Conservation (phyloP, 495 filamentous ascomycete genomes). For the Bryoglossum gracile region DNA sequence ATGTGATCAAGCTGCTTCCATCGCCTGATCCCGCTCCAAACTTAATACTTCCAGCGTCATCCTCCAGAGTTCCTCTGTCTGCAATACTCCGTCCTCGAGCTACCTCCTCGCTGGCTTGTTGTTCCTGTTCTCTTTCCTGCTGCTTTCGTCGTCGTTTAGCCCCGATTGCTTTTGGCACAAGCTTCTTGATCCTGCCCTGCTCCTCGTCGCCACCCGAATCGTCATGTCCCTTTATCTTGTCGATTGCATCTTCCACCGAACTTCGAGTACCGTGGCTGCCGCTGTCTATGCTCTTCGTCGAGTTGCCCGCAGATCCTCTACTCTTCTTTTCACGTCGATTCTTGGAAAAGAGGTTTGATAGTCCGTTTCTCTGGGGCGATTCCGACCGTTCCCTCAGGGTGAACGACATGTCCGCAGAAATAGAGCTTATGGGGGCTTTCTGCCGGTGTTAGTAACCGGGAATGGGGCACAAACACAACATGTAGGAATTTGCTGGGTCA, state of each 20-base stretch:
- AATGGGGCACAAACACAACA: too few relatives aligned
- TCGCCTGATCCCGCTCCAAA: slow-evolving; percentile 25
- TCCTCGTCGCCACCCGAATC: slow-evolving; percentile 27
- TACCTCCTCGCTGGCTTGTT: slow-evolving; percentile 16
- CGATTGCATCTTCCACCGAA: slow-evolving; percentile 32
- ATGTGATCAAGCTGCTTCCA: slow-evolving; percentile 52
- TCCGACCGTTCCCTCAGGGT: slow-evolving; percentile 17
- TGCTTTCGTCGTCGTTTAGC: slow-evolving; percentile 39
- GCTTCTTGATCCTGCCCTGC: slow-evolving; percentile 40
- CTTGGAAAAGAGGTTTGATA: slow-evolving; percentile 30
- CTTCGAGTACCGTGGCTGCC: slow-evolving; percentile 24
- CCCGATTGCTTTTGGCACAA: slow-evolving; percentile 38
- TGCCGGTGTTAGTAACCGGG: too few relatives aligned
- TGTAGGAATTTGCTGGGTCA: too few relatives aligned
- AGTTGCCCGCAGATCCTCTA: slow-evolving; percentile 25
- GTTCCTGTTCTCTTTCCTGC: slow-evolving; percentile 24
- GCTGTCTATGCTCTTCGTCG: slow-evolving; percentile 23
- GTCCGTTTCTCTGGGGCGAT: slow-evolving; percentile 21
- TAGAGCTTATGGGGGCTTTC: too few relatives aligned
- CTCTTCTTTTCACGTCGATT: slow-evolving; percentile 26
- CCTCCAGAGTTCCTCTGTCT: slow-evolving; percentile 27
- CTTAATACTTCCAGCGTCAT: slow-evolving; percentile 23
- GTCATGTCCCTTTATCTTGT: slow-evolving; percentile 15
- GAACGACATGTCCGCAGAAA: slow-evolving; percentile 1
- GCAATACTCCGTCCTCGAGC: slow-evolving; percentile 32